Evolutionary conservation across 2,329 filamentous ascomycete genomes (phyloP).

Genomic region (Orbilia quercus): DNA sequence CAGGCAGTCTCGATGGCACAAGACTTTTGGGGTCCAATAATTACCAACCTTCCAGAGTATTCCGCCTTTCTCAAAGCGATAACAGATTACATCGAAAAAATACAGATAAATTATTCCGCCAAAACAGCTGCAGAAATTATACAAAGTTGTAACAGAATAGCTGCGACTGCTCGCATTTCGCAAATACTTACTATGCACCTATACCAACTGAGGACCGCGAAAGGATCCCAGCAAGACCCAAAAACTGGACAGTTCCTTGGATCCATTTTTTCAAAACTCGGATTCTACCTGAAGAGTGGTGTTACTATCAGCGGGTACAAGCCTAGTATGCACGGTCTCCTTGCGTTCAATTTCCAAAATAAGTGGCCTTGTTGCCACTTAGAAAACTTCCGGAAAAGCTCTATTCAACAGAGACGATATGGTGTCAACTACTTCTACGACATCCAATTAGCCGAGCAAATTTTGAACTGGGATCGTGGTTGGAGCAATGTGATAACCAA

Average conservation of each 20-base stretch:
- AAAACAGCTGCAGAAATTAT: constrained; percentile 60
- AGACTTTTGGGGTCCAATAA: constrained; percentile 95
- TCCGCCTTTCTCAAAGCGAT: constrained; percentile 77
- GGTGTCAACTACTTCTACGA: constrained; percentile 88
- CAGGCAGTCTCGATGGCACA: constrained; percentile 89
- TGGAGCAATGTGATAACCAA: constrained; percentile 76
- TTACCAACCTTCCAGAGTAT: constrained; percentile 80
- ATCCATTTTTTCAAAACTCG: constrained; percentile 77
- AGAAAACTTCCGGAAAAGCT: constrained; percentile 82
- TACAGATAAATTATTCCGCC: constrained; percentile 59
- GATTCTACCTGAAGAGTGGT: constrained; percentile 82
- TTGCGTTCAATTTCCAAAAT: constrained; percentile 83
- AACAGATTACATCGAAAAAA: constrained; percentile 71
- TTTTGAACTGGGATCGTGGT: constrained; percentile 79
- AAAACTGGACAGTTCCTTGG: constrained; percentile 74
- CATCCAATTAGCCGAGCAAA: constrained; percentile 76
- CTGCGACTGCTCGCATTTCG: constrained; percentile 80
- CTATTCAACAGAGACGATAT: constrained; percentile 73
- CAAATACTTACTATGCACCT: constrained; percentile 92
- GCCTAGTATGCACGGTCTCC: constrained; percentile 82
- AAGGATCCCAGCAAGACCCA: constrained; percentile 70
- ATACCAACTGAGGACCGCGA: constrained; percentile 74
- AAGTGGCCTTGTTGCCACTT: constrained; percentile 80
- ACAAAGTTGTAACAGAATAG: constrained; percentile 64
- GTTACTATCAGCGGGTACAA: constrained; percentile 86